Conservation (phyloP, 179 eudicot genomes). For the Nepenthes alata region DNA sequence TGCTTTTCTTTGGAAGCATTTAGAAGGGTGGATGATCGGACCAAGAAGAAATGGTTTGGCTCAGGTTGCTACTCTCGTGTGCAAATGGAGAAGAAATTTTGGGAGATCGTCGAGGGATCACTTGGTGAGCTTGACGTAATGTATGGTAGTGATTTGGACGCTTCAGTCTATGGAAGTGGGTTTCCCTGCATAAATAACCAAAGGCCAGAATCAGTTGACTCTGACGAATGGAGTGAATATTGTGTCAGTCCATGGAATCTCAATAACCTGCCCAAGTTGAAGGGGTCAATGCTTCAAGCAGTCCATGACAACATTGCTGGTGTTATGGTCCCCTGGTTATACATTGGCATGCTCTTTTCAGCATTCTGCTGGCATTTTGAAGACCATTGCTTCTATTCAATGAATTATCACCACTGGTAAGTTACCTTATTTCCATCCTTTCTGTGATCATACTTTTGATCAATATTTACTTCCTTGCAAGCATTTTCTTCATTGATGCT, state of each 20-base stretch:
- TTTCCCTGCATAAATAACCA: slow-evolving; percentile 66
- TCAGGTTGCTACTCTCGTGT: slow-evolving; percentile 46
- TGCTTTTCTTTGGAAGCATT: slow-evolving; percentile 63
- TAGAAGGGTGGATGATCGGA: slow-evolving; percentile 75
- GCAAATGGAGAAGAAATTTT: slow-evolving; percentile 86
- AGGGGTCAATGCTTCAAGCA: slow-evolving; percentile 85
- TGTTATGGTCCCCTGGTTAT: slow-evolving; percentile 99
- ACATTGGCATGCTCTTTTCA: slow-evolving; percentile 96
- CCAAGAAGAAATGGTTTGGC: slow-evolving; percentile 94
- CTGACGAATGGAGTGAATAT: slow-evolving; percentile 61
- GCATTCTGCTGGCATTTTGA: slow-evolving; percentile 99
- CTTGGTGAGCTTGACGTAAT: slow-evolving; percentile 85
- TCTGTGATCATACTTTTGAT: background rate
- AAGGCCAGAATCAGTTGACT: slow-evolving; percentile 47
- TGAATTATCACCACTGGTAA: slow-evolving; percentile 98
- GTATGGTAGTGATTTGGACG: slow-evolving; percentile 98
- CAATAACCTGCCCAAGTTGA: slow-evolving; percentile 85
- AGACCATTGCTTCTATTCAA: slow-evolving; percentile 96
- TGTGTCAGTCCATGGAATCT: slow-evolving; percentile 94
- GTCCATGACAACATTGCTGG: slow-evolving; percentile 95
- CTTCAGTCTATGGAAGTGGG: slow-evolving; percentile 88
- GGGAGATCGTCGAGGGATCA: slow-evolving; percentile 96
- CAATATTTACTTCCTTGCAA: too few species aligned
- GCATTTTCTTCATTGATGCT: too few species aligned
- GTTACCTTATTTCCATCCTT: slow-evolving; percentile 11